These are phyloP conservation scores for Viridothelium virens DNA, from an alignment of 495 filamentous ascomycete species.

Conservation along the genomic window DNA sequence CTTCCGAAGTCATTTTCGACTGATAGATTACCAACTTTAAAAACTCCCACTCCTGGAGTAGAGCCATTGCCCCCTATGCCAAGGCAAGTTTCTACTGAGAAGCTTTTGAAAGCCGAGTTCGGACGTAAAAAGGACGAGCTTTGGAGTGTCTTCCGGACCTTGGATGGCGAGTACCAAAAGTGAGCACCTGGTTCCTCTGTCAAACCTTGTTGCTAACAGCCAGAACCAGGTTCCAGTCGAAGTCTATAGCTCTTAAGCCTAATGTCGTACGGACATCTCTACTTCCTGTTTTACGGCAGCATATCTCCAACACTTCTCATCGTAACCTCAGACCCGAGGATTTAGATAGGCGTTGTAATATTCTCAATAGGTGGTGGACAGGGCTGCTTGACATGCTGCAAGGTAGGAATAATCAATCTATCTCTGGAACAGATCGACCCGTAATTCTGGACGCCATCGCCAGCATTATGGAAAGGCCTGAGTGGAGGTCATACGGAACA, in stretches of 20 bases:
- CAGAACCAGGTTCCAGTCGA: constrained; percentile 59
- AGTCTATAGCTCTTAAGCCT: constrained; percentile 68
- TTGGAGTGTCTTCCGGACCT: constrained; percentile 72
- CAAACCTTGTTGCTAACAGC: constrained; percentile 18
- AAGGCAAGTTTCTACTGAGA: constrained; percentile 39
- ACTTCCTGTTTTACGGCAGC: constrained; percentile 72
- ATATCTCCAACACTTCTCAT: constrained; percentile 63
- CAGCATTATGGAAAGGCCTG: constrained; percentile 82
- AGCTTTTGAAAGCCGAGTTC: constrained; percentile 34
- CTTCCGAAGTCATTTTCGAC: constrained; percentile 52
- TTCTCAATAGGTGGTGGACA: constrained; percentile 94
- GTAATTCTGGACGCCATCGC: constrained; percentile 73
- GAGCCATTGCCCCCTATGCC: constrained; percentile 47
- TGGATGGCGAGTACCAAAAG: constrained; percentile 79
- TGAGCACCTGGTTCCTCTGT: constrained; percentile 35
- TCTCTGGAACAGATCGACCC: constrained; percentile 72
- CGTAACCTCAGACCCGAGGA: constrained; percentile 67
- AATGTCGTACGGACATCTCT: constrained; percentile 70
- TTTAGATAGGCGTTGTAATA: constrained; percentile 70
- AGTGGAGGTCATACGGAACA: constrained; percentile 74
- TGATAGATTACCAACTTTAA: constrained; percentile 45
- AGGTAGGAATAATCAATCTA: constrained; percentile 59
- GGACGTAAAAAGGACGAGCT: constrained; percentile 69
- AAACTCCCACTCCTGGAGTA: constrained; percentile 40
- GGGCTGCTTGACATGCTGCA: constrained; percentile 81